Base-by-base conservation (phyloP, 1,284 basidiomycete species). In the Coniferiporia weirii region DNA sequence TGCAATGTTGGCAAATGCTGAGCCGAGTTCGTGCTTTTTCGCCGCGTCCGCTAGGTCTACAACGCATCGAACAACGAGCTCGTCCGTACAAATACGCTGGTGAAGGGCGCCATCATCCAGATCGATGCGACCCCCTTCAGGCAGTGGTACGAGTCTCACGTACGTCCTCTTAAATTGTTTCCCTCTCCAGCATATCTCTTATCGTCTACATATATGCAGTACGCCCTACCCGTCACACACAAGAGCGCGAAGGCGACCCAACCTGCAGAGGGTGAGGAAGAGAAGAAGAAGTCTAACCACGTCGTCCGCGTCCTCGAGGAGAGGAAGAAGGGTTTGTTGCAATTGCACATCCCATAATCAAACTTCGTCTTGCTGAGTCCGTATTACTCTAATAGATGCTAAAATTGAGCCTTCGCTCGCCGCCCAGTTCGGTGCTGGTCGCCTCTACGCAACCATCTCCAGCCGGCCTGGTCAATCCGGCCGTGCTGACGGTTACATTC, bases 1-100 rank as follows among this genome's bases (percentile, higher is more conserved):
- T 44, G 50, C 56, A 19, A 20, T 22, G 10, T 53, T 56, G 51
- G 54, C 27, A 27, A 27, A 27, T 27, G 27, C 27, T 27, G 27
- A 27, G 27, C 3, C 27, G 27, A 5, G n/a, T n/a, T 5, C 27
- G 3, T 27, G 5, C 5, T 3, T 27, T 27, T 27, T 27, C 27
- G 3, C 61, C 27, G 34, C 17, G 56, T 57, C 20, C 50, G 5
- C 20, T 15, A 95, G 93, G 90, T 93, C 56, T 98, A 98, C 85
- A 98, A 98, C 76, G 85, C 95, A 52, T 95, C 95, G 65, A 98
- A 98, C 87, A 98, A 98, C 79, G 95, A 98, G 79, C 85, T 98
- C 71, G 95, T 98, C 72, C 92, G 95, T 72, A 98, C 95, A 69
- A 97, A 98, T 82, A 98, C 95, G 63, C 87, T 98, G 62, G 95